Base-by-base conservation (phyloP, 2,329 filamentous ascomycete species). In the Colletotrichum chlorophyti region DNA sequence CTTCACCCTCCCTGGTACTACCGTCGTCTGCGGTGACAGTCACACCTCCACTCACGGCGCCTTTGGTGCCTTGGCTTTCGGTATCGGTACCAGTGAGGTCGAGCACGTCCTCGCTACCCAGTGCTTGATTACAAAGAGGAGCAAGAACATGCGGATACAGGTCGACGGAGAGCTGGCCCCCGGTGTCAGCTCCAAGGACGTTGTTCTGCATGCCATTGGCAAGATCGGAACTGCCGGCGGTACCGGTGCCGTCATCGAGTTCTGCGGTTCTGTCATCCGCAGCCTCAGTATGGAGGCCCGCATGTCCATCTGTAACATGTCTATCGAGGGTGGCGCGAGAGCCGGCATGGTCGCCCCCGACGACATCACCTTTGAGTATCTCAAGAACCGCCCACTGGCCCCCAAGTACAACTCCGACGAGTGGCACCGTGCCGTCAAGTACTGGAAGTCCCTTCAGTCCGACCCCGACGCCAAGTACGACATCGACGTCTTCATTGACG, bases 241-340 rank as follows among this genome's bases (percentile, higher is more conserved):
- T 67, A 98, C 90, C 54, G 93, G 94, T 62, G 89, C 90, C 50
- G 95, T 98, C 64, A 97, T 99, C 68, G 95, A 99, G 79, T 99
- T 94, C 80, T 97, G 93, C 71, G 95, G 95, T 60, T 97, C 93
- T 48, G 91, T 95, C 61, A 97, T 99, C 72, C 88, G 92, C 66
- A 79, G 77, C 61, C 82, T 98, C 67, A 96, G 91, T 76, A 97
- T 99, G 86, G 95, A 98, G 77, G 95, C 94, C 38, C 88, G 95
- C 66, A 98, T 99, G 95, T 97, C 93, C 63, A 96, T 99, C 73
- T 98, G 95, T 82, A 99, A 99, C 81, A 98, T 98, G 95, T 93
- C 93, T 12, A 97, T 98, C 66, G 95, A 99, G 81, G 95, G 84
- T 66, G 95, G 95, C 76, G 95, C 95, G 43, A 86, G 95, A 77